Base-by-base conservation (phyloP, 2,329 filamentous ascomycete species). In the Claviceps paspali region DNA sequence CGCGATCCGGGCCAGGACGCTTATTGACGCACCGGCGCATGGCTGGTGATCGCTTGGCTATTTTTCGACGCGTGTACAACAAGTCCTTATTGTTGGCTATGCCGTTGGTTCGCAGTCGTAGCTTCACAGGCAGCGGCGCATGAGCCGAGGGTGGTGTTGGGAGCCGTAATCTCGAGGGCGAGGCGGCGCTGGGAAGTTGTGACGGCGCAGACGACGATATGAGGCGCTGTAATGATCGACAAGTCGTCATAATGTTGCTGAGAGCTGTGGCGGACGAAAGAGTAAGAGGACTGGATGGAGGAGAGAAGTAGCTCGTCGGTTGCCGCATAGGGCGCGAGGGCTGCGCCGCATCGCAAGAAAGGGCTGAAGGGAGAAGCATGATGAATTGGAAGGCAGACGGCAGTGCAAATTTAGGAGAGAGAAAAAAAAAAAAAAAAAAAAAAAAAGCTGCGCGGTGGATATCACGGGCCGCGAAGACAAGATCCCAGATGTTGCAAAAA, bases 351-450 rank as follows among this genome's bases (percentile, higher is more conserved):
- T 75, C 71, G 67, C 71, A 75, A 22, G 67, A 59, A 31, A 76
- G 54, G 26, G 71, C 68, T 22, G 72, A 76, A 15, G 72, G 71
- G 43, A 76, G 64, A 41, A 76, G 56, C 73, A 77, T 77, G n/a
- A 11, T 36, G 30, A 10, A 8, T 15, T 9, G 14, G 35, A 17
- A 10, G 7, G 4, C 15, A 2, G 12, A 23, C 8, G 2, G 5
- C 6, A 12, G 19, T 29, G 21, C 28, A 11, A 24, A 21, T n/a
- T n/a, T n/a, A n/a, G n/a, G n/a, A n/a, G n/a, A n/a, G n/a, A n/a
- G n/a, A n/a, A n/a, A n/a, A n/a, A n/a, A n/a, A n/a, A n/a, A n/a
- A n/a, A n/a, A n/a, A n/a, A n/a, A n/a, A n/a, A n/a, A n/a, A n/a
- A n/a, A n/a, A n/a, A n/a, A n/a, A n/a, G n/a, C n/a, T n/a, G n/a